Base-by-base conservation (phyloP, 2,329 filamentous ascomycete species). In the Fusarium sp. region DNA sequence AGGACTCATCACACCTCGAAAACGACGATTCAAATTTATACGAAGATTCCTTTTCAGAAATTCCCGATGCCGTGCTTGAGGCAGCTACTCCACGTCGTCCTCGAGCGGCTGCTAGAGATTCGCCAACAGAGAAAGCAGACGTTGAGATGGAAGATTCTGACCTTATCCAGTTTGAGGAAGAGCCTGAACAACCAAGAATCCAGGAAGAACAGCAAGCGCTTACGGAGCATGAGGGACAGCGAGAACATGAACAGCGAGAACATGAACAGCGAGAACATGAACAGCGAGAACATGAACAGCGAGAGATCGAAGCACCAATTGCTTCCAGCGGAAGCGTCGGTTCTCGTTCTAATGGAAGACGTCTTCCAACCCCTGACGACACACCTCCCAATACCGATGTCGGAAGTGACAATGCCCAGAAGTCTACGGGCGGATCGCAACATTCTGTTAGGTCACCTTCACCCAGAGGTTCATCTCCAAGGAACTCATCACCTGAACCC, bases 41-140 rank as follows among this genome's bases (percentile, higher is more conserved):
- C 42, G 83, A 87, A 2, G 85, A 88, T 63, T 86, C 85, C 0
- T 88, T 88, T 66, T 88, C 85, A 0, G 84, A 86, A 50, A 85
- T 88, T 17, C 84, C 86, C 1, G 81, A 84, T 17, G 79, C 75
- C 6, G 76, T 87, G 4, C 80, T 88, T 6, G 80, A 79, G 15
- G 83, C 83, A 27, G 85, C 84, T 6, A 85, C 81, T 2, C 84
- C 82, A 2, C 75, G 73, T 27, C 79, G 72, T 17, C 63, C 72
- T 15, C 55, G 25, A 58, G 41, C 29, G 21, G 25, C 11, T 15
- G 11, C 27, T 17, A 58, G 49, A 11, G 41, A 56, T 10, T 36
- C 49, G 5, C 21, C 42, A 18, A 20, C 31, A 13, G 56, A 64
- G 9, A 61, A 64, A 13, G 25, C 6, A 10, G 50, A 64, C 29